Evolutionary conservation across 2,329 filamentous ascomycete genomes (phyloP), one percentile per base, ranked within the genome.

Genomic region (Cercospora zeae-maydis): DNA sequence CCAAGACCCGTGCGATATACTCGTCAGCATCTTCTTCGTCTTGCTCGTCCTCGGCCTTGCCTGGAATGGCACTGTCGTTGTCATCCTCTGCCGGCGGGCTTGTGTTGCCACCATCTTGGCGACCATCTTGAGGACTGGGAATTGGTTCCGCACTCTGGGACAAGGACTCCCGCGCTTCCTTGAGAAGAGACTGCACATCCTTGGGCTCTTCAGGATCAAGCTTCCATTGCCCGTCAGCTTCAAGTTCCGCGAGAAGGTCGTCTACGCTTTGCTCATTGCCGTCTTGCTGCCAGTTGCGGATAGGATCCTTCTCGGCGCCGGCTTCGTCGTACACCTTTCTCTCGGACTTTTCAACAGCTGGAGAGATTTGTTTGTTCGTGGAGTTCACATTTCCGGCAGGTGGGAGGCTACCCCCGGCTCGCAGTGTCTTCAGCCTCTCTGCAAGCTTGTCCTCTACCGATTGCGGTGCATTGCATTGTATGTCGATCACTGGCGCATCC

Each of bases 221-320:
- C 57, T 75, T 75, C 76, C 78, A 80, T 45, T 78, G 73, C 13
- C 57, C 62, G 53, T 77, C 76, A 0, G 67, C 61, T 10, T 75
- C 75, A 3, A 82, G 67, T 63, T 82, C 79, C 14, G 72, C 73
- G 6, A 82, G 67, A 19, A 82, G 66, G 59, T 81, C 78, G 33
- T 82, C 80, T n/a, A 82, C 67, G 27, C 74, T 78, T 67, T 76
- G 76, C 61, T 80, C 80, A 59, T 81, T 78, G 55, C 76, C 77
- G 47, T 77, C 78, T n/a, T 70, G 72, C 31, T 66, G 70, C 68
- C 71, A 72, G 34, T 73, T 64, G 55, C 65, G 67, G n/a, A 69
- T 69, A 27, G 69, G 67, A 34, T 69, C 70, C 7, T 21, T 24
- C 34, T 70, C 65, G 14, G 61, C 53, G 45, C 64, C 61, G 13